A percentile compares a stretch with the other conserved stretches of the same genome.
phyloP scores from a whole-genome alignment of 2,329 filamentous ascomycete genomes.

The Orbilia brochopaga region DNA sequence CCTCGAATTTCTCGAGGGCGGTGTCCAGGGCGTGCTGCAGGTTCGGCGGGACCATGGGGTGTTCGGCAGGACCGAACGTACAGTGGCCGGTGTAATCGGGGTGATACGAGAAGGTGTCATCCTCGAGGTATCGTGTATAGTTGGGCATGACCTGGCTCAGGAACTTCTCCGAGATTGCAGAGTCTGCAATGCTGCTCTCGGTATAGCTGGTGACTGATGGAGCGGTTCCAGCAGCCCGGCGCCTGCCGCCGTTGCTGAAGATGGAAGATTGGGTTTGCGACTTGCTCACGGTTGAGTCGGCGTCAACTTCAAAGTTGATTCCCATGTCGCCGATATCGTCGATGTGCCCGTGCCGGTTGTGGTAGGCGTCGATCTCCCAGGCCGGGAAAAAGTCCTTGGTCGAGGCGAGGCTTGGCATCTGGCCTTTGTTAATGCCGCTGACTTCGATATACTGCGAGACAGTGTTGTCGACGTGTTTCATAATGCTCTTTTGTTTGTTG shows the following conservation, averaged over 20 bases:
- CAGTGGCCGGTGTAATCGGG: conserved; percentile 14
- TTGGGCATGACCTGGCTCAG: conserved; percentile 16
- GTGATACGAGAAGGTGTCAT: conserved; percentile 17
- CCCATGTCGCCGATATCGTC: conserved; percentile 32
- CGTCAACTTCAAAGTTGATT: conserved; percentile 37
- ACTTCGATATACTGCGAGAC: conserved; percentile 14
- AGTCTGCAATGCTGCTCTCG: conserved; percentile 47
- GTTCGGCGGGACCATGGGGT: conserved; percentile 31
- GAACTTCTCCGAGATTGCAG: conserved; percentile 39
- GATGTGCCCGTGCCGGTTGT: conserved; percentile 16
- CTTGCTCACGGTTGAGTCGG: conserved; percentile 45
- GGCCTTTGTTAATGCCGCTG: conserved; percentile 3
- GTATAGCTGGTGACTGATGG: conserved; percentile 46
- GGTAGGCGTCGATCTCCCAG: conserved; percentile 44
- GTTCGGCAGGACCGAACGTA: conserved; percentile 29
- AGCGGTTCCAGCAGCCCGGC: conserved; percentile 30
- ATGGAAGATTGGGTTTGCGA: conserved; percentile 47
- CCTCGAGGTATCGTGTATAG: conserved; percentile 34
- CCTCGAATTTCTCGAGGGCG: conserved; percentile 28
- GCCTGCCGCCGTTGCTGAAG: conserved; percentile 34
- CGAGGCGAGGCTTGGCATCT: conserved; percentile 42
- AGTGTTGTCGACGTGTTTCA: conserved; percentile 43
- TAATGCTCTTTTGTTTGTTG: conserved; percentile 51
- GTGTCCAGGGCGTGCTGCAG: conserved; percentile 35
- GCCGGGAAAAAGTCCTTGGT: conserved; percentile 41